Evolutionary conservation across 2,329 filamentous ascomycete genomes (phyloP).

Genomic region (Ascochyta pisi): DNA sequence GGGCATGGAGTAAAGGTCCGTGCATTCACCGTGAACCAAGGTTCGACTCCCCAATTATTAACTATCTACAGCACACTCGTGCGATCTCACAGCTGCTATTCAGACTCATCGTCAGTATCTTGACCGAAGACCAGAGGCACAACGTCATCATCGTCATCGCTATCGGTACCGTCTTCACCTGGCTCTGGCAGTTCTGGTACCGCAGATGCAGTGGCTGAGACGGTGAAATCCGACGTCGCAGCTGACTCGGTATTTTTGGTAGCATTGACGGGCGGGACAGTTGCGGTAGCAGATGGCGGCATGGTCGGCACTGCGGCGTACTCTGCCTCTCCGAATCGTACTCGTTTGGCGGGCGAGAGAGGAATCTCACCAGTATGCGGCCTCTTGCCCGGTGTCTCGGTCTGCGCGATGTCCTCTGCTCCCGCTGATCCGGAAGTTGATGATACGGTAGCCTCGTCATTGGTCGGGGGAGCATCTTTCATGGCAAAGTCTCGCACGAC

Average conservation of each 20-base stretch:
- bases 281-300: slow-evolving; percentile 4
- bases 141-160: slow-evolving; percentile 37
- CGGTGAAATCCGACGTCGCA: slow-evolving; percentile 26
- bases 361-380: slow-evolving; percentile 28
- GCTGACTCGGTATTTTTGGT: slow-evolving; percentile 6
- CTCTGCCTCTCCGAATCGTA: slow-evolving; percentile 26
- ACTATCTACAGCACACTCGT: background rate
- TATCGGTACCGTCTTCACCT: slow-evolving; percentile 18
- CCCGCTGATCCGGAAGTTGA: background rate
- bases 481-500: slow-evolving; percentile 25
- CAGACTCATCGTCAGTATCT: slow-evolving; percentile 47
- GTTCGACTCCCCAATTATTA: background rate
- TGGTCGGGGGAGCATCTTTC: slow-evolving; percentile 15
- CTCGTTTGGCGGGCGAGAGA: slow-evolving; percentile 41
- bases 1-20: background rate
- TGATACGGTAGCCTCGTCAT: background rate
- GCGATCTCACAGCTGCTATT: slow-evolving; percentile 11
- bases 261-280: background rate
- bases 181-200: slow-evolving; percentile 26
- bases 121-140: slow-evolving; percentile 44
- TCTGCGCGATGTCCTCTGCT: slow-evolving; percentile 1
- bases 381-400: slow-evolving; percentile 29
- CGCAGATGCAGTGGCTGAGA: slow-evolving; percentile 24
- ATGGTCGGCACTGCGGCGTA: slow-evolving; percentile 8
- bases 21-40: slow-evolving; percentile 6